Conservation (phyloP, 164 flowering plant genomes). For the Tetrastigma voinierianum region DNA sequence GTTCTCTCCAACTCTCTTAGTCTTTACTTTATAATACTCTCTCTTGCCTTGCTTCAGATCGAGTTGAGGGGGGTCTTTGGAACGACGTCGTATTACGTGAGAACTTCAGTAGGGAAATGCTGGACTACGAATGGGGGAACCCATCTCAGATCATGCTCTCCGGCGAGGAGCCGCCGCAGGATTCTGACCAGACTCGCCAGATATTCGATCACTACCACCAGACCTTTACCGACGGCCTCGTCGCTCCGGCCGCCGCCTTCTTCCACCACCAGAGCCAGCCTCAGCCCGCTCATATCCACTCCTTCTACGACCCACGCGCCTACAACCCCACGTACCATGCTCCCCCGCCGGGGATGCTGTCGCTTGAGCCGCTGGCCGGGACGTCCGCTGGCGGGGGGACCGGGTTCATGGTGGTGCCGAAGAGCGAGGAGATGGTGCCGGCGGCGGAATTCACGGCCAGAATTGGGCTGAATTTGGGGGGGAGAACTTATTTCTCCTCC, state of each 20-base stretch:
- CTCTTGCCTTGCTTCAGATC: too few species aligned
- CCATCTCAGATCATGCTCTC: slow-evolving; percentile 41
- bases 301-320: slow-evolving; percentile 39
- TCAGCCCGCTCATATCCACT: slow-evolving; percentile 12
- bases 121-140: slow-evolving; percentile 74
- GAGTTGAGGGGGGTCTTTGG: too few species aligned
- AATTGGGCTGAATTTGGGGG: slow-evolving; percentile 79
- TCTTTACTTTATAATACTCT: too few species aligned
- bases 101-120: slow-evolving; percentile 31
- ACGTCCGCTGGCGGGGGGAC: slow-evolving; percentile 2
- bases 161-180: slow-evolving; percentile 29
- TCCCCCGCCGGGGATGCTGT: slow-evolving; percentile 17
- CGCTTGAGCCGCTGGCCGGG: slow-evolving; percentile 20
- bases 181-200: slow-evolving; percentile 34
- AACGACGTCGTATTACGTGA: too few species aligned
- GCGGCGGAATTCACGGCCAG: slow-evolving; percentile 35
- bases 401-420: slow-evolving; percentile 46
- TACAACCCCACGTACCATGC: slow-evolving; percentile 12
- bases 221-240: slow-evolving; percentile 21
- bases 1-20: too few species aligned
- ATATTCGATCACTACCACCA: slow-evolving; percentile 45
- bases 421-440: slow-evolving; percentile 40
- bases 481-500: slow-evolving; percentile 73
- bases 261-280: background rate
- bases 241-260: slow-evolving; percentile 5